phyloP scores from a whole-genome alignment of 78 protist genomes.

The Dictyostelium discoideum region DNA sequence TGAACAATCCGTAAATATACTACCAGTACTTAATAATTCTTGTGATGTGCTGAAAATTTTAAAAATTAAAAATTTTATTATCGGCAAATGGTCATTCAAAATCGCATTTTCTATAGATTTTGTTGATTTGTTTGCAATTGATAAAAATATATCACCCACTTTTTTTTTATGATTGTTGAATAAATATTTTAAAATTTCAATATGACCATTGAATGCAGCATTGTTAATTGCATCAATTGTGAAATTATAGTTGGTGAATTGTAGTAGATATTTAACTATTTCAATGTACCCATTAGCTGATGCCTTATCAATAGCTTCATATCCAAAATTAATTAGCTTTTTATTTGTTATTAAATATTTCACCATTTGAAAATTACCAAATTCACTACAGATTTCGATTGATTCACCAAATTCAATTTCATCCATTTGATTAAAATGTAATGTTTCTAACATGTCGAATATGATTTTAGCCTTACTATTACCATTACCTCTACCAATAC shows the following conservation, averaged over 20 bases:
- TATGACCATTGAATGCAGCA: neutral
- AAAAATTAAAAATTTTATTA: neutral
- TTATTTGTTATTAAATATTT: neutral
- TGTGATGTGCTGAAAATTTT: neutral
- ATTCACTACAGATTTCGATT: neutral
- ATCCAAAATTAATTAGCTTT: neutral
- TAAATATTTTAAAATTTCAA: neutral
- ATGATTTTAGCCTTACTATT: neutral
- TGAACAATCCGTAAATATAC: neutral
- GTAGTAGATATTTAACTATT: neutral
- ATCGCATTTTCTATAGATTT: neutral
- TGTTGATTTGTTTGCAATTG: neutral
- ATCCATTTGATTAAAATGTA: neutral
- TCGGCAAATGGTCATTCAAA: neutral
- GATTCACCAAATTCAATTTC: slow-evolving; percentile 1
- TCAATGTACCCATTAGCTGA: neutral
- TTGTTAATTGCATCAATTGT: neutral
- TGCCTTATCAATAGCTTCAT: neutral
- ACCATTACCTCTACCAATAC: neutral
- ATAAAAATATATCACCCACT: neutral
- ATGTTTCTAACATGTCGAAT: neutral
- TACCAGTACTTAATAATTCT: neutral
- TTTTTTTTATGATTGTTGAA: neutral
- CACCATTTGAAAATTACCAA: neutral
- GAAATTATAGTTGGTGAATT: neutral